Base-by-base conservation (phyloP, 257 asterid genomes). In the Solanum peruvianum region DNA sequence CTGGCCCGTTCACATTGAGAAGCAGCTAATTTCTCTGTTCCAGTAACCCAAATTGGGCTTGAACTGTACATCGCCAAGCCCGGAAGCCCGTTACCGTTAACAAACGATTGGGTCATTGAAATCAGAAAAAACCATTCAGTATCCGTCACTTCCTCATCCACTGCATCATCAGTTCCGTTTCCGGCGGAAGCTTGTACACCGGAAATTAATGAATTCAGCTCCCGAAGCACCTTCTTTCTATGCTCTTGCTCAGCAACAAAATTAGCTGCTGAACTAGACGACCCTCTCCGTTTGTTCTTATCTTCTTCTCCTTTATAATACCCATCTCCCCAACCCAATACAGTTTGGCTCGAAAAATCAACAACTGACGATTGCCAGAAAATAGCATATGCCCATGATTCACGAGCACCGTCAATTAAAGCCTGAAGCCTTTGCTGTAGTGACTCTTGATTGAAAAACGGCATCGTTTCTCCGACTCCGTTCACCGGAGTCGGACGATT, bases 381-480 rank as follows among this genome's bases (percentile, higher is more conserved):
- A 16, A 96, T 96, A 2, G 98, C 98, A 82, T 96, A 96, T 5
- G 99, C 95, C 98, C 98, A 96, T 89, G 91, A 86, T 89, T 96
- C 98, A 5, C 84, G 86, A 4, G 98, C 94, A 82, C 95, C 95
- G 25, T 96, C 99, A 44, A 96, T 95, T 42, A 96, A 39, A 21
- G 96, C 71, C 16, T 89, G 95, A 2, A 96, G 94, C 4, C 98
- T 94, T 85, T 94, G 97, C 88, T 96, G 99, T 8, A 96, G 93
- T 4, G 93, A 93, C 23, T 96, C 99, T 25, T 92, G 97, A 67
- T 81, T 95, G 80, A 96, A 92, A 18, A 86, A 37, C 33, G 92
- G 91, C 16, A 82, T 69, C 33, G 89, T 29, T 5, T 47, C 1
- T 80, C 77, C 15, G 86, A 23, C 35, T 27, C 42, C n/a, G 88